Evolutionary conservation across 2,329 filamentous ascomycete species (phyloP).

Genomic region (Ascosphaera apis): DNA sequence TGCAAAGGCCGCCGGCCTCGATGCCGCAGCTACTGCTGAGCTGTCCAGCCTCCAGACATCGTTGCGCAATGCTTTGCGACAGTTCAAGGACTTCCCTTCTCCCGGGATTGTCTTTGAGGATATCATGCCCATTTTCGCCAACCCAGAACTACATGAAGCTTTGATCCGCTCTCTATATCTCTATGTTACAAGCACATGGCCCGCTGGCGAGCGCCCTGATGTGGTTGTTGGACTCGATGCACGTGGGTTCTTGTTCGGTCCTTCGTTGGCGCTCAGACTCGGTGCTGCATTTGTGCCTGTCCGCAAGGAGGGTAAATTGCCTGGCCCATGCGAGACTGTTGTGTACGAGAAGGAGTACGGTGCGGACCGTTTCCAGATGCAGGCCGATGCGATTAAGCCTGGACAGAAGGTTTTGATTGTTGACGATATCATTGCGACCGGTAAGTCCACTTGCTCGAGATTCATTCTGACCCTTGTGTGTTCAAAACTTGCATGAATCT

Average conservation of each 20-base stretch:
- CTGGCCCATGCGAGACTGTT: constrained; percentile 66
- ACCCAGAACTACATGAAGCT: constrained; percentile 46
- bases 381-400: constrained; percentile 57
- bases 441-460: constrained; percentile 29
- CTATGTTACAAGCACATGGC: constrained; percentile 44
- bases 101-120: constrained; percentile 92
- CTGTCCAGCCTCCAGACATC: constrained; percentile 40
- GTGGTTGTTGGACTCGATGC: constrained; percentile 86
- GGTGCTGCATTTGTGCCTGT: constrained; percentile 79
- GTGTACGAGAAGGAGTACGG: constrained; percentile 92
- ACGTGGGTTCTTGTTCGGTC: constrained; percentile 86
- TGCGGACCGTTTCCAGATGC: constrained; percentile 87
- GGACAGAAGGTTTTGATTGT: constrained; percentile 84
- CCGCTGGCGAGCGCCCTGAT: constrained; percentile 43
- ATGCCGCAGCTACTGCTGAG: constrained; percentile 17
- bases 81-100: constrained; percentile 79
- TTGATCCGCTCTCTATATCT: constrained; percentile 72
- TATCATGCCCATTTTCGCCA: constrained; percentile 86
- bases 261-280: constrained; percentile 60
- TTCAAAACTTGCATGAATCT: constrained; percentile 1
- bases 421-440: constrained; percentile 96
- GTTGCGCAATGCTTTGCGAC: constrained; percentile 51
- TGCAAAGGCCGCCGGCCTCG: too few relatives aligned
- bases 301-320: constrained; percentile 86
- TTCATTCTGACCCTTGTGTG: not conserved